Conservation (phyloP, 2,329 filamentous ascomycete species). For the Fusarium penzigii region DNA sequence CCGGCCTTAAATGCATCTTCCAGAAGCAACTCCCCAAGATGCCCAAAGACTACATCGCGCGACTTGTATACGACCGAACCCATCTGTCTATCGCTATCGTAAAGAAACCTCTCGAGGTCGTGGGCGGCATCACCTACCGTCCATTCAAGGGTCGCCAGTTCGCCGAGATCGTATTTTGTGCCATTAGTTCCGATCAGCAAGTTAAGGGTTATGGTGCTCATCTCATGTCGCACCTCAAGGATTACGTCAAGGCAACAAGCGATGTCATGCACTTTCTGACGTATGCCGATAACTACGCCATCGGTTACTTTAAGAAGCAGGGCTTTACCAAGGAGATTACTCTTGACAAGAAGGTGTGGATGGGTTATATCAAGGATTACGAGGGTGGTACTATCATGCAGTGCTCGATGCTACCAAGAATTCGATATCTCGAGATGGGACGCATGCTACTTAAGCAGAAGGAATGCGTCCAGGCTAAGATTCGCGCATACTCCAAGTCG, state of each 20-base stretch:
- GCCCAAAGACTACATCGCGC: constrained; percentile 98
- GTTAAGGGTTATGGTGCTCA: constrained; percentile 98
- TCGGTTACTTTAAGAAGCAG: constrained; percentile 99
- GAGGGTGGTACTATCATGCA: constrained; percentile 99
- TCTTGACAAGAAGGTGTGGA: constrained; percentile 86
- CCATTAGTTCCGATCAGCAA: constrained; percentile 95
- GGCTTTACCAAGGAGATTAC: constrained; percentile 99
- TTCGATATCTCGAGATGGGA: constrained; percentile 89
- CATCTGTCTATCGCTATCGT: constrained; percentile 97
- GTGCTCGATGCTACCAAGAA: constrained; percentile 92
- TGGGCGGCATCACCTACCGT: constrained; percentile 94
- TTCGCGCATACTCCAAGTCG: constrained; percentile 84
- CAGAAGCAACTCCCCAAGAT: constrained; percentile 98
- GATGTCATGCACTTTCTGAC: constrained; percentile 98
- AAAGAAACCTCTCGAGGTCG: constrained; percentile 93
- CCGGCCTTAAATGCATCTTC: constrained; percentile 95
- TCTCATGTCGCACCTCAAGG: constrained; percentile 96
- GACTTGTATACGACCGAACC: constrained; percentile 94
- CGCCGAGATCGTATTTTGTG: constrained; percentile 98
- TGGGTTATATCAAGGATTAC: constrained; percentile 99
- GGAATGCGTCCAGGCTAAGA: constrained; percentile 92
- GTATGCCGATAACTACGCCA: constrained; percentile 98
- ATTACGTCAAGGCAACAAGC: constrained; percentile 96
- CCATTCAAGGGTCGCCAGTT: constrained; percentile 91
- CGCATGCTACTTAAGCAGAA: constrained; percentile 98